These are phyloP conservation scores for Austroboletus eburneus DNA, from an alignment of 768 basidiomycete genomes.

Conservation along the genomic window DNA sequence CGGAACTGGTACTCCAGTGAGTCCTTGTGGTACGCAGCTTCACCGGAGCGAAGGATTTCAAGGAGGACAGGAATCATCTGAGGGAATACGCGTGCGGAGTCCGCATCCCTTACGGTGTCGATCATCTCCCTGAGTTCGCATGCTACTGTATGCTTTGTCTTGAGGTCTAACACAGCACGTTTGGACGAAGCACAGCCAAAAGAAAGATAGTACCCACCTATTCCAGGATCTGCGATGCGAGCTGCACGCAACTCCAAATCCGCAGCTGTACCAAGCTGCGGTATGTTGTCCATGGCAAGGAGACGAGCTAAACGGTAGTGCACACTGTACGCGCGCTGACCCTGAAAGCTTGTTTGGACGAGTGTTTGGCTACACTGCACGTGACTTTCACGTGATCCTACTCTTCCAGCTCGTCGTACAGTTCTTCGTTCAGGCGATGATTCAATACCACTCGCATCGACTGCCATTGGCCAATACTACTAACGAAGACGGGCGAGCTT, in stretches of 20 bases:
- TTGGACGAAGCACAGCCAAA: neutral
- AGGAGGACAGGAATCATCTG: slow-evolving; percentile 71
- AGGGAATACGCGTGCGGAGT: slow-evolving; percentile 64
- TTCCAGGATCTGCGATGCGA: slow-evolving; percentile 69
- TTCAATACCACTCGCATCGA: too few species aligned
- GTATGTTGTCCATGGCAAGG: slow-evolving; percentile 42
- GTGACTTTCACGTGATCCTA: slow-evolving; percentile 29
- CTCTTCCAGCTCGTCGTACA: too few species aligned
- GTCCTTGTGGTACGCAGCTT: slow-evolving; percentile 64
- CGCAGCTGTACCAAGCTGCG: slow-evolving; percentile 42
- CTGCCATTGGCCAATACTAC: too few species aligned
- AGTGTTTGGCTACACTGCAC: slow-evolving; percentile 29
- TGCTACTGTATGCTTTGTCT: slow-evolving; percentile 65
- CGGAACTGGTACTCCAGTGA: slow-evolving; percentile 77
- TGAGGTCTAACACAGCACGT: slow-evolving; percentile 49
- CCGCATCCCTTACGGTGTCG: slow-evolving; percentile 72
- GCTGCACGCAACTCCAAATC: slow-evolving; percentile 72
- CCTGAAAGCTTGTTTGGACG: slow-evolving; percentile 32
- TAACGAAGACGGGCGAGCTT: neutral
- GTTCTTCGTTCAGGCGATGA: too few species aligned
- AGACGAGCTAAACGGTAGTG: neutral
- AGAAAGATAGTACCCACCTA: slow-evolving; percentile 42
- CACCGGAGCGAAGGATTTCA: slow-evolving; percentile 66
- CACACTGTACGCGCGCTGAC: slow-evolving; percentile 7
- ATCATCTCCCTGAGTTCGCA: slow-evolving; percentile 78